These are phyloP conservation scores for Apiotrichum sp. DNA, from an alignment of 1,284 basidiomycete species.

Conservation along the genomic window DNA sequence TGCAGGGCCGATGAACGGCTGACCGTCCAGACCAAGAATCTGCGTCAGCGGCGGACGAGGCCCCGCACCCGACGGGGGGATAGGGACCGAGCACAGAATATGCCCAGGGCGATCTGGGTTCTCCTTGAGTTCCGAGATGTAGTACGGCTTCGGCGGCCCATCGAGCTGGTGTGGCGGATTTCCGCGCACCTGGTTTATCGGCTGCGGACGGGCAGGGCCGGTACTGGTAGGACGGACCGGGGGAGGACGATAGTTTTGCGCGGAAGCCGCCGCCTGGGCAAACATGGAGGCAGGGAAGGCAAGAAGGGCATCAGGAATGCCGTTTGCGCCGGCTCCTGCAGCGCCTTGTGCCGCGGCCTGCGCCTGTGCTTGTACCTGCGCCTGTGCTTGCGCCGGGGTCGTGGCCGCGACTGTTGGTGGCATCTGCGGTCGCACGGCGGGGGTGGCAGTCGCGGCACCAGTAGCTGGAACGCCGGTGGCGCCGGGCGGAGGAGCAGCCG, in stretches of 20 bases:
- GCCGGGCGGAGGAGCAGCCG: slow-evolving; percentile 1
- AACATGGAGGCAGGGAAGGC: not conserved
- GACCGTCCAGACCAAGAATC: slow-evolving; percentile 43
- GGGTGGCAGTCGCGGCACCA: not conserved
- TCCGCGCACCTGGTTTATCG: slow-evolving; percentile 7
- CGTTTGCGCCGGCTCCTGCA: not conserved
- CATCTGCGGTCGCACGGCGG: not conserved
- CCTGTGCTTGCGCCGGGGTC: not conserved
- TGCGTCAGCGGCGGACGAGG: slow-evolving; percentile 41
- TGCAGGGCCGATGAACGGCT: slow-evolving; percentile 44
- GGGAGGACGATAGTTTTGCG: not conserved
- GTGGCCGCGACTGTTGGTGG: no score
- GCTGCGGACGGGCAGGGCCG: slow-evolving; percentile 1
- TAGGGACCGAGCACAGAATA: slow-evolving; percentile 43
- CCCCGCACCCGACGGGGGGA: slow-evolving; percentile 43
- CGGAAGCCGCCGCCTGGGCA: not conserved
- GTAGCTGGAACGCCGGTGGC: not conserved
- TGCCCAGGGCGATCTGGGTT: slow-evolving; percentile 40
- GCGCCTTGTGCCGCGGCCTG: not conserved
- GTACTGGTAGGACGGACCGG: not conserved
- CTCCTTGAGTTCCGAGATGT: slow-evolving; percentile 39
- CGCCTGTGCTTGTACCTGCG: not conserved
- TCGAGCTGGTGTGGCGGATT: slow-evolving; percentile 14
- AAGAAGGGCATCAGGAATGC: not conserved
- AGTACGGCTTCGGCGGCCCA: slow-evolving; percentile 33